Evolutionary conservation across 106 monocot genomes (phyloP), one percentile per base, ranked within the genome.

Genomic region (Cymbidium sinense): DNA sequence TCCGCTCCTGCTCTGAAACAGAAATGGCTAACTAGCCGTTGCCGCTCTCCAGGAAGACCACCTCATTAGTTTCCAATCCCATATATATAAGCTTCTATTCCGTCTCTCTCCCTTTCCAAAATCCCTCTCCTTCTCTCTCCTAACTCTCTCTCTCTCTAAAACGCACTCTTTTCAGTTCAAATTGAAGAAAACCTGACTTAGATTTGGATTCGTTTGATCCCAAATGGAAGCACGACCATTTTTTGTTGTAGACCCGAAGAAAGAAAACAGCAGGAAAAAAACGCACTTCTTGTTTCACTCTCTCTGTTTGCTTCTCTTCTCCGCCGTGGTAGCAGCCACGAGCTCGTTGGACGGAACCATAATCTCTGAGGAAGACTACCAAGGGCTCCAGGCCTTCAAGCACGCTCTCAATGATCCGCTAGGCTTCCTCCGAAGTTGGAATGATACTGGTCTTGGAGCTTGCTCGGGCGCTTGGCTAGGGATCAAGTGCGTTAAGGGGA

Each of bases 351-450:
- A 93, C 43, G 89, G 91, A n/a, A 76, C 91, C 21, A 75, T 84
- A 39, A 96, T 96, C 54, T 79, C 89, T 1, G 79, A 93, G 73
- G 78, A 79, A 6, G 88, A 93, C 75, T 88, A 81, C 80, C 87
- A 93, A 28, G 91, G 96, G 15, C 87, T 96, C 6, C 93, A 89
- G 64, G 96, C 93, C 43, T 83, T 96, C 85, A 89, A 84, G 77
- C 83, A 81, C 20, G 78, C 70, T 10, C 75, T 96, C 41, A 75
- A 43, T 25, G 96, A 96, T 67, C 91, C 86, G 9, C 28, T 29
- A 2, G 85, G 93, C 15, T 77, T 89, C 76, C 89, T 96, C 35
- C 69, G 79, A 25, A 86, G 82, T 81, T 96, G 96, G 93, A 96
- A 96, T 70, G 96, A 70, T 76, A 87, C 87, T n/a, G 93, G 93